Evolutionary conservation across 768 basidiomycete genomes (phyloP).

Genomic region (Suillus sp.): DNA sequence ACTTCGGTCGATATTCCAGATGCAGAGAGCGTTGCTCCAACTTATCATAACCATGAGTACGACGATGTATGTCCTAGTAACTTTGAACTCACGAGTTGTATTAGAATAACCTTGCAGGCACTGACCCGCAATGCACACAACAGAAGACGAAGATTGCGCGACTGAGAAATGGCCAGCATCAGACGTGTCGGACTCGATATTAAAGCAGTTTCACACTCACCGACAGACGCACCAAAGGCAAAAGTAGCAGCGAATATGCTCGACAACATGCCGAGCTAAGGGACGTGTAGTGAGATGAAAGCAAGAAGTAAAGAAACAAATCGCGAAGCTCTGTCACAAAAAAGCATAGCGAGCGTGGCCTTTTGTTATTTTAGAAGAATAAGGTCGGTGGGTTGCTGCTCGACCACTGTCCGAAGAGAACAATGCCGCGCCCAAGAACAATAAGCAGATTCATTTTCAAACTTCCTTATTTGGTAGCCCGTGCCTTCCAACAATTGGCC

Average conservation of each 20-base stretch:
- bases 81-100: slow-evolving; percentile 57
- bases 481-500: neutral
- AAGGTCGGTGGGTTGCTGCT: slow-evolving; percentile 27
- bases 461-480: slow-evolving; percentile 13
- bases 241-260: slow-evolving; percentile 39
- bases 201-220: slow-evolving; percentile 28
- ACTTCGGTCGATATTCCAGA: slow-evolving; percentile 53
- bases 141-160: slow-evolving; percentile 58
- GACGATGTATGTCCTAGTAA: neutral
- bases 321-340: slow-evolving; percentile 26
- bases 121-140: slow-evolving; percentile 88
- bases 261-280: slow-evolving; percentile 41
- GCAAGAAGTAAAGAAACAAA: slow-evolving; percentile 22
- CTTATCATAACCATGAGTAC: slow-evolving; percentile 38
- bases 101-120: slow-evolving; percentile 81
- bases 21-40: slow-evolving; percentile 67
- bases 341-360: slow-evolving; percentile 20
- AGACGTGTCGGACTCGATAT: slow-evolving; percentile 1
- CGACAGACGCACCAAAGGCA: slow-evolving; percentile 40
- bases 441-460: slow-evolving; percentile 22
- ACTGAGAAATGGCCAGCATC: slow-evolving; percentile 31
- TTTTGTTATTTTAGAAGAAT: slow-evolving; percentile 33
- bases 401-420: slow-evolving; percentile 19
- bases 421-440: slow-evolving; percentile 28
- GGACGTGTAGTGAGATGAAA: slow-evolving; percentile 26